These are phyloP conservation scores for Pueraria montana DNA, from an alignment of 306 rosid genomes.

Conservation along the genomic window DNA sequence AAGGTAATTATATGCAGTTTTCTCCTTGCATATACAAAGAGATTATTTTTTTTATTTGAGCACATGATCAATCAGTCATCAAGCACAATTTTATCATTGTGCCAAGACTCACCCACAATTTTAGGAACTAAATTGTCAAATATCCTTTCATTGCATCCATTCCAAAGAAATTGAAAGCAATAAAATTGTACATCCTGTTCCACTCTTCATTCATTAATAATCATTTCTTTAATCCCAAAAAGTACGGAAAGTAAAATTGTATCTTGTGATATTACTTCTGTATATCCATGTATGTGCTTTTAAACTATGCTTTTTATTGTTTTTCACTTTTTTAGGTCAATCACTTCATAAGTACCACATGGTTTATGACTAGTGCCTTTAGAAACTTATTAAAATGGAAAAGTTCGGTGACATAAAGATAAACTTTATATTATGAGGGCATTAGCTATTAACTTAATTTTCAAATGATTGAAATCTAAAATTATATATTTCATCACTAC, in stretches of 20 bases:
- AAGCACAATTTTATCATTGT: too few species aligned
- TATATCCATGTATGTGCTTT: neutral
- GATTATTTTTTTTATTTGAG: too few species aligned
- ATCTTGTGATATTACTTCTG: neutral
- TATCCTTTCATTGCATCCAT: neutral
- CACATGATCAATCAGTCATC: too few species aligned
- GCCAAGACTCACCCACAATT: too few species aligned
- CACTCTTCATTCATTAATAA: neutral
- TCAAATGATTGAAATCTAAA: constrained; percentile 6
- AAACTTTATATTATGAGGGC: neutral
- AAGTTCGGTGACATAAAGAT: neutral
- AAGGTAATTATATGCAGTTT: too few species aligned
- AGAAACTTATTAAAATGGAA: neutral
- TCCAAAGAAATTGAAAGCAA: constrained; percentile 21
- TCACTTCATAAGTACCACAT: neutral
- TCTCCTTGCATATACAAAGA: too few species aligned
- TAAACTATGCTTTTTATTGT: neutral
- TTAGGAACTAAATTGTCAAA: too few species aligned
- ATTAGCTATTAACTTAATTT: neutral
- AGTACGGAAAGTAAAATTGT: neutral
- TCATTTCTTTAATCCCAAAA: neutral
- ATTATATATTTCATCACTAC: neutral
- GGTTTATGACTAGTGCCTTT: neutral
- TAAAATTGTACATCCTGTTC: neutral
- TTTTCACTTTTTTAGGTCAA: constrained; percentile 14